Evolutionary conservation across 192 early-diverging fungal species (phyloP), one percentile per base, ranked within the genome.

Genomic region (Piromyces sp.): DNA sequence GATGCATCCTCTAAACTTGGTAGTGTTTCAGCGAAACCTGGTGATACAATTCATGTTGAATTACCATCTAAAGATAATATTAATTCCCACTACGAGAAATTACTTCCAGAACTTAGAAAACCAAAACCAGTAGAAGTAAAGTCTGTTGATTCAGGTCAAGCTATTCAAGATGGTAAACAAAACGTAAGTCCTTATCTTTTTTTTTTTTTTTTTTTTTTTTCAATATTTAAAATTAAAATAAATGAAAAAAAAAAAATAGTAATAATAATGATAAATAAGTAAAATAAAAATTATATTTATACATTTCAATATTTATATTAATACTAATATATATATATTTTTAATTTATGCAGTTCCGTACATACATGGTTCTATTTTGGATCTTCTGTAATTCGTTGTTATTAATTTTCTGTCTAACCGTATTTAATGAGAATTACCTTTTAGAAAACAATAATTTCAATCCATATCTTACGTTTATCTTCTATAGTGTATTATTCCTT

Each of bases 101-200:
- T 92, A 82, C 88, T 95, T 83, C 81, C 84, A 31, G 89, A 89
- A 33, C 86, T 97, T 82, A 86, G 87, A 79, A 78, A 82, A 86
- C 38, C 30, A 83, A 14, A 79, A 90, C 31, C 88, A 88, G 19
- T 80, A 85, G 13, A 83, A 82, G 0, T 82, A 81, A 15, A 89
- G 87, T 82, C 93, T 86, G 83, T 88, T 93, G 86, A 88, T 92
- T 51, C 87, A 92, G 81, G 94, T 95, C 85, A 89, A 89, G n/a
- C 89, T 92, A 80, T 93, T 92, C 13, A 96, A 96, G 86, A 91
- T 92, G 82, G 96, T 96, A 81, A 95, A 97, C 91, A 95, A 38
- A 38, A 38, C 80, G 80, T 31, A 80, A 36, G 80, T 29, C n/a
- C n/a, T n/a, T n/a, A n/a, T n/a, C n/a, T 36, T 36, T 4, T 36